A percentile compares a stretch with the other conserved stretches of the same genome.
Conservation (phyloP, 192 early-diverging fungal species). For the Coemansia sp. region DNA sequence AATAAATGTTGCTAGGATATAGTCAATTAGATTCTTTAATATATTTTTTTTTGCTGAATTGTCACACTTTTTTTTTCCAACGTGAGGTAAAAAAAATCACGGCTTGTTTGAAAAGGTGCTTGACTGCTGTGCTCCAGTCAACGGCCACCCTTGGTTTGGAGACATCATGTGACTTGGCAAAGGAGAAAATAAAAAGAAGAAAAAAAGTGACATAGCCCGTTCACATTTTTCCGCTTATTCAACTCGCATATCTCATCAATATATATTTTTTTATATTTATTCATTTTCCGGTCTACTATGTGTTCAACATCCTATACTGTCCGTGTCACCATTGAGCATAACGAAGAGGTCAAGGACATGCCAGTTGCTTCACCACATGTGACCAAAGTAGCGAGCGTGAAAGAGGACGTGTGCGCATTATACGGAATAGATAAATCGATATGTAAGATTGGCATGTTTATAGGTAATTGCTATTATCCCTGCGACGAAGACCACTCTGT, state of each 20-base stretch:
- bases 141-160: neutral
- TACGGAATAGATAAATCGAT: neutral
- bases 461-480: neutral
- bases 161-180: neutral
- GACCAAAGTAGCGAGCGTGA: neutral
- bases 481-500: neutral
- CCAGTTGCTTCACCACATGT: neutral
- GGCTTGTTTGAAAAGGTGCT: neutral
- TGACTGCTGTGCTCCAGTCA: neutral
- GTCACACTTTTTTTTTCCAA: no score
- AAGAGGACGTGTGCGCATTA: neutral
- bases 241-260: neutral
- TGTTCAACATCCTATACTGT: neutral
- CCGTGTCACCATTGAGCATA: neutral
- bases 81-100: neutral
- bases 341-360: neutral
- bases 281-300: neutral
- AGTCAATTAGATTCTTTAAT: neutral
- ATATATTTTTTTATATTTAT: neutral
- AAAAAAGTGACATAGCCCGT: neutral
- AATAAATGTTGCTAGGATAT: no score
- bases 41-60: neutral
- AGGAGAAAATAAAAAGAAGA: neutral
- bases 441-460: neutral
- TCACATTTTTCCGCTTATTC: no score